Evolutionary conservation across 495 filamentous ascomycete species (phyloP), one percentile per base, ranked within the genome.

Genomic region (Annulohypoxylon bovei): DNA sequence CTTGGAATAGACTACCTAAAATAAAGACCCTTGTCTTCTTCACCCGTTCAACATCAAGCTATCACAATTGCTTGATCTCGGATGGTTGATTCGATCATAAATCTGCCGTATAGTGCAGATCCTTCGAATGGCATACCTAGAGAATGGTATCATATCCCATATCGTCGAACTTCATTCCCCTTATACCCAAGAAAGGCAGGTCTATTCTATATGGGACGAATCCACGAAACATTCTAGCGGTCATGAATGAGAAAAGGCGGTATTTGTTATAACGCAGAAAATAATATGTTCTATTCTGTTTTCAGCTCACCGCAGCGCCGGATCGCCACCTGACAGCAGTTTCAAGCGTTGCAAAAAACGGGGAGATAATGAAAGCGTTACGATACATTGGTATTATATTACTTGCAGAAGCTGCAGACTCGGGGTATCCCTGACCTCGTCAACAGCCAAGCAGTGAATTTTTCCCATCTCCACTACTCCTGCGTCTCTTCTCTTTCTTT

Each of bases 391-490:
- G 55, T 59, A 65, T 67, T 68, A 72, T 72, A 72, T 72, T 72
- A 72, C 70, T 72, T 68, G 70, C 70, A 72, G 64, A 52, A 32
- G 18, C 58, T 72, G 65, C 64, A 63, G 69, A 32, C 63, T 68
- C 55, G 65, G 70, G 65, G 59, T 62, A 64, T 70, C 56, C 62
- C 73, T 70, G 73, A 65, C 49, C 59, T 56, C 58, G 18, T 60
- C 59, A 64, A 46, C 62, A 77, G 72, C 72, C 72, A 75, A 71
- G 70, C 72, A 69, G 68, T 59, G 63, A 56, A 65, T 64, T 74
- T 69, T 70, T 70, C 67, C 54, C 63, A 71, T 67, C 72, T 71
- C 72, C 75, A 77, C 75, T 65, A 69, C 70, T 30, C 39, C 65
- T 70, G 64, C 70, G 54, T 67, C 70, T 39, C 64, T 49, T 65